Conservation (phyloP, 164 flowering plant species). For the Nymphaea thermarum region DNA sequence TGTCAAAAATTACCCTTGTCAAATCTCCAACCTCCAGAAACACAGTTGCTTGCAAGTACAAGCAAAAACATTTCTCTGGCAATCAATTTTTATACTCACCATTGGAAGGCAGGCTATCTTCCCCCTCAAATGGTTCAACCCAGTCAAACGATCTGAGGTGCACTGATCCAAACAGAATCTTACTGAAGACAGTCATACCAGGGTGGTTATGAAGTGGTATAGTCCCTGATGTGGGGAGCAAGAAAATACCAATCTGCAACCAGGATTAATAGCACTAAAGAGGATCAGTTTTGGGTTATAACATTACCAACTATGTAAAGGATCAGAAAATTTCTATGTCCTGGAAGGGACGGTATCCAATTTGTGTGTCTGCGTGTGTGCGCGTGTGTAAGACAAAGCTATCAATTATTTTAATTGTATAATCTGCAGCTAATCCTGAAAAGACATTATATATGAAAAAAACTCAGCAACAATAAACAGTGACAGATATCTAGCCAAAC, state of each 20-base stretch:
- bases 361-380: too few species aligned
- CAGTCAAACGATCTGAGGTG: conserved; percentile 82
- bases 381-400: too few species aligned
- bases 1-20: conserved; percentile 16
- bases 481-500: too few species aligned
- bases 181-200: conserved; percentile 88
- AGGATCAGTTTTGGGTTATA: not conserved
- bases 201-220: conserved; percentile 96
- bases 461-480: too few species aligned
- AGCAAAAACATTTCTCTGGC: not conserved
- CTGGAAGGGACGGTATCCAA: too few species aligned
- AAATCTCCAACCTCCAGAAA: not conserved
- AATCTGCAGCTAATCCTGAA: too few species aligned
- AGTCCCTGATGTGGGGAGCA: conserved; percentile 56
- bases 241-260: conserved; percentile 70
- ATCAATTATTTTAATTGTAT: too few species aligned
- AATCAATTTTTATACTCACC: not conserved
- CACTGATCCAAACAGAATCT: conserved; percentile 69
- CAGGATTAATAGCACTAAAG: not conserved
- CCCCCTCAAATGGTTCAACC: conserved; percentile 25
- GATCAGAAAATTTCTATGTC: too few species aligned
- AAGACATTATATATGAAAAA: too few species aligned
- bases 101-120: conserved; percentile 8
- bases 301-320: too few species aligned
- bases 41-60: not conserved